A percentile compares a stretch with the other conserved stretches of the same genome.
These are phyloP conservation scores for Microthlaspi erraticum DNA, from an alignment of 345 rosid genomes.

Conservation along the genomic window DNA sequence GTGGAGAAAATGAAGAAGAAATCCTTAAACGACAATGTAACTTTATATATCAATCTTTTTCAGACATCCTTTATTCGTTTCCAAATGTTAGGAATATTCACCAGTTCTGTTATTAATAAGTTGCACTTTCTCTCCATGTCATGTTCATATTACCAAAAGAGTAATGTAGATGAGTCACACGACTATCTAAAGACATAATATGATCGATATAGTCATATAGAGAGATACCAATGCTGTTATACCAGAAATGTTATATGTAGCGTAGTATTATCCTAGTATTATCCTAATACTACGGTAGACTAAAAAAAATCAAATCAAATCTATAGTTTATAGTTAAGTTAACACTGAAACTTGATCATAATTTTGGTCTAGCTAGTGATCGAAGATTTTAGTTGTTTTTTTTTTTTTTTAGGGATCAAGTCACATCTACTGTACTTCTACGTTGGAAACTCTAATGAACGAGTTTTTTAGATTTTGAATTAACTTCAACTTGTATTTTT, in stretches of 20 bases:
- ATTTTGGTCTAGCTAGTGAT: conserved; percentile 6
- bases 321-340: too few species aligned
- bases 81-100: conserved; percentile 20
- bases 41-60: not conserved
- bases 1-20: not conserved
- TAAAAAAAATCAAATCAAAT: too few species aligned
- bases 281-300: too few species aligned
- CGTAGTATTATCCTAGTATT: too few species aligned
- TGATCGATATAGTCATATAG: not conserved
- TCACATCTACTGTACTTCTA: not conserved
- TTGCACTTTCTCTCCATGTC: conserved; percentile 31
- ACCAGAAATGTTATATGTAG: conserved; percentile 25
- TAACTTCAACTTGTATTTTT: too few species aligned
- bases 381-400: not conserved
- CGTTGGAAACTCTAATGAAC: not conserved
- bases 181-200: conserved; percentile 7
- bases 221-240: not conserved
- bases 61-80: not conserved
- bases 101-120: not conserved
- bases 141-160: conserved; percentile 24
- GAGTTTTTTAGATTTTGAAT: not conserved
- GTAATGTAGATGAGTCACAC: conserved; percentile 19
- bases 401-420: not conserved
- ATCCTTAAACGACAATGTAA: not conserved
- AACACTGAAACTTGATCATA: not conserved